Percentiles rank a stretch among this genome's conserved stretches.
phyloP scores from a whole-genome alignment of 1,139 yeast genomes.

The Saccharomyces hybrid region DNA sequence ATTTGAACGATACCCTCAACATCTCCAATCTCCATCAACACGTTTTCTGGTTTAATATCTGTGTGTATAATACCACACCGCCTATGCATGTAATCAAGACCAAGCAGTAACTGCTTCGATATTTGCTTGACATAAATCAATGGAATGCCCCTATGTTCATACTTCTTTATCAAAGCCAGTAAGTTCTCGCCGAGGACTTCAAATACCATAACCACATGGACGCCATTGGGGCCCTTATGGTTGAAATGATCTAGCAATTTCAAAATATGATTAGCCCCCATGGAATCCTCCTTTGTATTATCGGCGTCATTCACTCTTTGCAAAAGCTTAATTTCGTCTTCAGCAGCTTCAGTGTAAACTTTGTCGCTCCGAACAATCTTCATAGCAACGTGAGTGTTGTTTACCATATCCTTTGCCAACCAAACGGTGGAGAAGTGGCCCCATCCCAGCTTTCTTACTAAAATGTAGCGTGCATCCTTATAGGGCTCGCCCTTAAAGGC shows the following conservation, averaged over 20 bases:
- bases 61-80: constrained; percentile 75
- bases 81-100: constrained; percentile 64
- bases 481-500: constrained; percentile 65
- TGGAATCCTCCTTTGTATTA: constrained; percentile 21
- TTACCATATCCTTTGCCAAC: constrained; percentile 52
- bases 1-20: constrained; percentile 58
- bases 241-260: constrained; percentile 58
- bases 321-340: constrained; percentile 59
- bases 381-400: constrained; percentile 58
- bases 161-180: constrained; percentile 55
- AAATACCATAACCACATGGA: constrained; percentile 72
- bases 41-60: constrained; percentile 73
- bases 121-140: constrained; percentile 64
- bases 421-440: constrained; percentile 79
- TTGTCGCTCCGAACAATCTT: constrained; percentile 68
- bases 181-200: constrained; percentile 77
- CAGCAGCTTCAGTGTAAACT: constrained; percentile 68
- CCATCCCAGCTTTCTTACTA: constrained; percentile 71
- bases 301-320: constrained; percentile 15
- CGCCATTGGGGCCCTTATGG: constrained; percentile 67
- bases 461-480: constrained; percentile 48
- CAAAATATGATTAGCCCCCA: constrained; percentile 58
- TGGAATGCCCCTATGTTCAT: constrained; percentile 63
- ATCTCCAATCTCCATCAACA: constrained; percentile 64
- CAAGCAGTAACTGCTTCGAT: constrained; percentile 58